phyloP scores from a whole-genome alignment of 352 stramenopile species.

The Globisporangium polare region DNA sequence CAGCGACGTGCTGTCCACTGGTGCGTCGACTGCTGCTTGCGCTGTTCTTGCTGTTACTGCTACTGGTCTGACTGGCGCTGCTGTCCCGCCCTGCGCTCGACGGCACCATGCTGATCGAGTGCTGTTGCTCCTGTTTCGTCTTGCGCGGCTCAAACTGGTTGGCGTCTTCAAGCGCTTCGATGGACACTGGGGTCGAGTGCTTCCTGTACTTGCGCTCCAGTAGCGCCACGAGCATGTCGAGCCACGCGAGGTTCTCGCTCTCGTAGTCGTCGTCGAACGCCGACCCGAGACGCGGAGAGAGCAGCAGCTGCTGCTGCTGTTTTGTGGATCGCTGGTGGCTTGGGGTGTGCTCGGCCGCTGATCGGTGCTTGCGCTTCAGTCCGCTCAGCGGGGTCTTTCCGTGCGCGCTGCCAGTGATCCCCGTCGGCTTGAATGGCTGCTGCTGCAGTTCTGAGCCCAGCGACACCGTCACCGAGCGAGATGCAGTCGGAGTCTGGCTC shows the following conservation, averaged over 20 bases:
- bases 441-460: neutral
- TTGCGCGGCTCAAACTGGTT: constrained; percentile 27
- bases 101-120: neutral
- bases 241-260: constrained; percentile 74
- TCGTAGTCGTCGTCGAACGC: constrained; percentile 17
- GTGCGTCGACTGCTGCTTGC: neutral
- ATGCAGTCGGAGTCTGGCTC: neutral
- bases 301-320: neutral
- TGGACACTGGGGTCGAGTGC: constrained; percentile 29
- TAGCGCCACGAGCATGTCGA: constrained; percentile 78
- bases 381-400: constrained; percentile 7
- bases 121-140: constrained; percentile 18
- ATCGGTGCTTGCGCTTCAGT: constrained; percentile 14
- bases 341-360: neutral
- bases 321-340: neutral
- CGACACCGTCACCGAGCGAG: too few species aligned
- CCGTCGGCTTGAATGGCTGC: neutral
- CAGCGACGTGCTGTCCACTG: constrained; percentile 3
- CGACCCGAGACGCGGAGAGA: neutral
- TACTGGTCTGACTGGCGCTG: neutral
- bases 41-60: neutral
- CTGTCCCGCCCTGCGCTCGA: neutral
- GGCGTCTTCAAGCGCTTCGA: constrained; percentile 41
- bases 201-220: constrained; percentile 59
- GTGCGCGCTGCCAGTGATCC: neutral